Evolutionary conservation across 2,329 filamentous ascomycete genomes (phyloP).

Genomic region (Madurella fahalii): DNA sequence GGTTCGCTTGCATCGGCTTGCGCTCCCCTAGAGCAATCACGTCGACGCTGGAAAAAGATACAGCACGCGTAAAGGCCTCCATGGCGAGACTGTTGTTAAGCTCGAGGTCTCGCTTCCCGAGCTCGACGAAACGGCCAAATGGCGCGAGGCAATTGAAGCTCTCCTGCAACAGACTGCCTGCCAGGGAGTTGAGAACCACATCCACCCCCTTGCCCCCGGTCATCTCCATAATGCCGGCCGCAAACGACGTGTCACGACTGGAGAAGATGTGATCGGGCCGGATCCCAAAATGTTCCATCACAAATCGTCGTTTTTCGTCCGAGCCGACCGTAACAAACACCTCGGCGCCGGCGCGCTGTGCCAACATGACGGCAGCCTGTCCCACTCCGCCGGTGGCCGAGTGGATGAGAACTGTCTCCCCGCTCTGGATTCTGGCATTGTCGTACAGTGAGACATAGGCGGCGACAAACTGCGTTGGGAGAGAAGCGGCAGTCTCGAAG

Average conservation of each 20-base stretch:
- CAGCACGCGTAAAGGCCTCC: conserved; percentile 38
- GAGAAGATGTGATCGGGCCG: conserved; percentile 22
- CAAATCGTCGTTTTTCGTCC: conserved; percentile 33
- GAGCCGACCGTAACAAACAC: conserved; percentile 29
- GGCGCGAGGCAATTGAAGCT: conserved; percentile 43
- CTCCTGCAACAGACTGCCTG: conserved; percentile 38
- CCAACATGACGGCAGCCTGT: conserved; percentile 22
- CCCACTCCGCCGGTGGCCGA: conserved; percentile 32
- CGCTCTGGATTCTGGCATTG: conserved; percentile 22
- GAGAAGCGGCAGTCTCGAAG: conserved; percentile 35
- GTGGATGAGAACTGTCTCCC: conserved; percentile 29
- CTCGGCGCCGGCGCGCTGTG: conserved; percentile 16
- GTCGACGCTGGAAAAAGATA: conserved; percentile 35
- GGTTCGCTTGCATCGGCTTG: conserved; percentile 17
- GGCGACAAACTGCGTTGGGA: conserved; percentile 31
- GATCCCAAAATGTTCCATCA: conserved; percentile 29
- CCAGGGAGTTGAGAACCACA: conserved; percentile 40
- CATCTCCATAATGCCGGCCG: conserved; percentile 6
- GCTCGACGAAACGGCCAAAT: conserved; percentile 43
- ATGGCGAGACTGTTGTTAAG: conserved; percentile 41
- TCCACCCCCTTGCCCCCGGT: conserved; percentile 20
- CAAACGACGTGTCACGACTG: conserved; percentile 17
- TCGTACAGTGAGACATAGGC: conserved; percentile 20
- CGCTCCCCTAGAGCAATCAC: conserved; percentile 23
- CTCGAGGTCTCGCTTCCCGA: conserved; percentile 42